Evolutionary conservation across 176 grass and related monocot genomes (phyloP), one percentile per base, ranked within the genome.

Genomic region (Musa beccarii): DNA sequence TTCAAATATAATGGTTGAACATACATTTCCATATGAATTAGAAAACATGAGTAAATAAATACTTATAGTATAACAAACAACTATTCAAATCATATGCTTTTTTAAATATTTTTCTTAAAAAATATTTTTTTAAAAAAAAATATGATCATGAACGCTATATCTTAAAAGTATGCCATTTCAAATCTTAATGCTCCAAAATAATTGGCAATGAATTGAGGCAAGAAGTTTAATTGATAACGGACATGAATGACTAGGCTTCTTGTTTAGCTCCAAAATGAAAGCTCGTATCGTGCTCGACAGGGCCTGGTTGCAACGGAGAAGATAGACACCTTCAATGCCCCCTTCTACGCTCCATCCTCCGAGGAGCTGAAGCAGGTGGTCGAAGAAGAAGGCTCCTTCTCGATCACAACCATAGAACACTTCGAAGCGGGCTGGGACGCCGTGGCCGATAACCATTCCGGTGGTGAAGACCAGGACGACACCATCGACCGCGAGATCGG

Each of bases 311-410:
- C 85, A 26, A 83, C 79, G 79, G 78, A 77, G 22, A 76, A 52
- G 75, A 81, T 88, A 3, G 81, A 82, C 25, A 17, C 71, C 1
- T 92, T 88, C 81, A 73, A 88, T 71, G 81, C 59, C 17, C 89
- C 89, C 11, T 86, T 52, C 77, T 92, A 88, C 73, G 1, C 43
- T 49, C 89, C 89, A 2, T 86, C 86, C 21, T 21, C 67, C 9
- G 75, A 86, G 51, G 89, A 92, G 71, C 56, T 92, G 51, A 71
- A 54, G 57, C 29, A 72, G 66, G 76, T 25, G 67, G 50, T 92
- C 54, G 49, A 22, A 29, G 69, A 53, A 2, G 86, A 88, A 63
- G 83, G 86, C 0, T 92, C 86, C 54, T 92, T 92, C 76, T 5
- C 34, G 21, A 75, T 86, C 51, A 81, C 22, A 71, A 81, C 68